Percentiles rank a stretch among this genome's conserved stretches.
phyloP scores from a whole-genome alignment of 306 rosid species.

The Sphenostylis stenocarpa region DNA sequence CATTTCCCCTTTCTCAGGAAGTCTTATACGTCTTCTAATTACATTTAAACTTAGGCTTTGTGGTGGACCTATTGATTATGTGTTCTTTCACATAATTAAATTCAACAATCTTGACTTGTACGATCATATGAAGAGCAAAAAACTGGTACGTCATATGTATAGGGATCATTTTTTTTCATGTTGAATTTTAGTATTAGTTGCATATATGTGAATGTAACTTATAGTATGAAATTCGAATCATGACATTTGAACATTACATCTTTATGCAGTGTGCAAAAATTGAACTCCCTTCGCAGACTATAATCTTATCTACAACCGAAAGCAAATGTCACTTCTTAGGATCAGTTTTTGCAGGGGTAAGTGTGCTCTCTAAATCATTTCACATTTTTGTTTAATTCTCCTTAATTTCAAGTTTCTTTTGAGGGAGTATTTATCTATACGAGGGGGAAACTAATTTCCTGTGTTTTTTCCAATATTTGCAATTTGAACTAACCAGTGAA shows the following conservation, averaged over 20 bases:
- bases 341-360: neutral
- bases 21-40: neutral
- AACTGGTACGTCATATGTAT: neutral
- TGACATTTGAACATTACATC: neutral
- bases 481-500: neutral
- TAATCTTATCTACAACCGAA: neutral
- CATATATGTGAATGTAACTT: neutral
- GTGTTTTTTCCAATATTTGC: neutral
- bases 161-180: too few relatives aligned
- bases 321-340: neutral
- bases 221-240: neutral
- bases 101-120: neutral
- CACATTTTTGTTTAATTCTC: neutral
- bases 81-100: neutral
- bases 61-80: neutral
- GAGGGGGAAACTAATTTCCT: neutral
- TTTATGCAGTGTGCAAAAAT: slow-evolving; percentile 1
- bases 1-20: neutral
- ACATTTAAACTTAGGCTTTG: neutral
- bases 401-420: neutral
- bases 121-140: neutral
- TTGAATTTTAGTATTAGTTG: neutral
- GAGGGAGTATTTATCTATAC: neutral
- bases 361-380: neutral
- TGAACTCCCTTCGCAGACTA: neutral